A percentile compares a stretch with the other conserved stretches of the same genome.
phyloP scores from a whole-genome alignment of 352 stramenopile genomes.

The Phytophthora europaea region DNA sequence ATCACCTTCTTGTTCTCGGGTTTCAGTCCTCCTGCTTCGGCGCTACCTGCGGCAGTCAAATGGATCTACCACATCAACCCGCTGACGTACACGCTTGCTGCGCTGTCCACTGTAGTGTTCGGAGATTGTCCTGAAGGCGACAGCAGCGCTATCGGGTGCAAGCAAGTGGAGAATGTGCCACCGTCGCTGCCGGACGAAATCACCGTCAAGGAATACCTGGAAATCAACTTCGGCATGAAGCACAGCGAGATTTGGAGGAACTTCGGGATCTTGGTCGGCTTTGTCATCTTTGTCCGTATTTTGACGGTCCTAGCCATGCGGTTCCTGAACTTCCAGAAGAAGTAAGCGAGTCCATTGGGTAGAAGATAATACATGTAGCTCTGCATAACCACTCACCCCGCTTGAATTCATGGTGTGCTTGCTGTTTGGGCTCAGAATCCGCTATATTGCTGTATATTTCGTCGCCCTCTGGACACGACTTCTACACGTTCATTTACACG shows the following conservation, averaged over 20 bases:
- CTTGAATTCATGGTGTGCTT: neutral
- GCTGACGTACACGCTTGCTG: constrained; percentile 44
- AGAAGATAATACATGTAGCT: too few species aligned
- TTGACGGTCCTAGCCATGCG: constrained; percentile 22
- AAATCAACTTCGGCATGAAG: constrained; percentile 24
- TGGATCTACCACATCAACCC: constrained; percentile 44
- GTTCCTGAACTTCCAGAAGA: constrained; percentile 30
- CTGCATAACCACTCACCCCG: too few species aligned
- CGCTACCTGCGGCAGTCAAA: constrained; percentile 27
- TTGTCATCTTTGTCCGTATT: constrained; percentile 2
- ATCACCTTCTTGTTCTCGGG: constrained; percentile 45
- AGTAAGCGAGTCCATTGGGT: neutral
- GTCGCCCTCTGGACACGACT: constrained; percentile 2
- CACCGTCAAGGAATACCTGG: constrained; percentile 23
- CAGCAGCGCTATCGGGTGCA: constrained; percentile 16
- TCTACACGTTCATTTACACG: constrained; percentile 36
- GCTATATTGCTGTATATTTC: constrained; percentile 1
- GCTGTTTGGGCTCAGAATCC: neutral
- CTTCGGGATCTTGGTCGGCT: constrained; percentile 6
- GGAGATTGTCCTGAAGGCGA: constrained; percentile 28
- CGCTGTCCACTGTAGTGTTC: constrained; percentile 45
- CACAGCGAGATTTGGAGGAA: constrained; percentile 26
- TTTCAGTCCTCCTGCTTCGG: constrained; percentile 45
- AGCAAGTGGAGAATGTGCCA: constrained; percentile 7
- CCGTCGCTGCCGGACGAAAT: constrained; percentile 14